Percentiles rank a stretch among this genome's conserved stretches.
phyloP scores from a whole-genome alignment of 768 basidiomycete species.

The Tylopilus balloui region DNA sequence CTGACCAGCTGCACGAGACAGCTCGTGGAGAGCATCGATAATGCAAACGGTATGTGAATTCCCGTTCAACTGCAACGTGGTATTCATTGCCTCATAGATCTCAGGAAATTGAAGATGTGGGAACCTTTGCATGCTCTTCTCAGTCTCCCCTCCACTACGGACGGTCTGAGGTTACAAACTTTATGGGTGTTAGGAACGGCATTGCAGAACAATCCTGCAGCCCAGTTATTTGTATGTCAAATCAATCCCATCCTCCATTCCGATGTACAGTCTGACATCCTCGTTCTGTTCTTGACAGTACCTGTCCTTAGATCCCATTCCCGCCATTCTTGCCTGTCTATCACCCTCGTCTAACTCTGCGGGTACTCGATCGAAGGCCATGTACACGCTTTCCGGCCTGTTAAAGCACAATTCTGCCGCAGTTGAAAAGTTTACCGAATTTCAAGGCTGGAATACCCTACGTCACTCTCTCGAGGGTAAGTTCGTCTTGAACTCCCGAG shows the following conservation, averaged over 20 bases:
- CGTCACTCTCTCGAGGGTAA: conserved; percentile 58
- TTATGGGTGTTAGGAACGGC: conserved; percentile 90
- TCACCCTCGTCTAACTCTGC: conserved; percentile 48
- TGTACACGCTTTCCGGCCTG: conserved; percentile 75
- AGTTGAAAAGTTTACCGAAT: conserved; percentile 46
- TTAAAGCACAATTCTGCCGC: conserved; percentile 75
- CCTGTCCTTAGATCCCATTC: conserved; percentile 60
- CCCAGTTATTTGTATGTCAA: conserved; percentile 64
- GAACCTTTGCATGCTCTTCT: conserved; percentile 65
- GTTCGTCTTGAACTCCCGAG: conserved; percentile 3
- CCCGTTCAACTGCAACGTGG: background rate
- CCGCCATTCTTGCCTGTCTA: conserved; percentile 58
- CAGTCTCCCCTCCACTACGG: conserved; percentile 47
- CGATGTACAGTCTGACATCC: conserved; percentile 2
- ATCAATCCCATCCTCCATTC: background rate
- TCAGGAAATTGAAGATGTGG: conserved; percentile 77
- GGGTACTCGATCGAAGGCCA: conserved; percentile 67
- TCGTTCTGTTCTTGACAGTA: conserved; percentile 39
- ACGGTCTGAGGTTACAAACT: conserved; percentile 59
- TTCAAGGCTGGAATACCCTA: conserved; percentile 62
- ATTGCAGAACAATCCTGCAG: conserved; percentile 82
- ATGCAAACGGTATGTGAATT: conserved; percentile 61
- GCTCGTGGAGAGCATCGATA: conserved; percentile 87
- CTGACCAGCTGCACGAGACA: conserved; percentile 26
- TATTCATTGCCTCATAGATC: conserved; percentile 43